Base-by-base conservation (phyloP, 768 basidiomycete species). In the Boletus rufocinnamomeus region DNA sequence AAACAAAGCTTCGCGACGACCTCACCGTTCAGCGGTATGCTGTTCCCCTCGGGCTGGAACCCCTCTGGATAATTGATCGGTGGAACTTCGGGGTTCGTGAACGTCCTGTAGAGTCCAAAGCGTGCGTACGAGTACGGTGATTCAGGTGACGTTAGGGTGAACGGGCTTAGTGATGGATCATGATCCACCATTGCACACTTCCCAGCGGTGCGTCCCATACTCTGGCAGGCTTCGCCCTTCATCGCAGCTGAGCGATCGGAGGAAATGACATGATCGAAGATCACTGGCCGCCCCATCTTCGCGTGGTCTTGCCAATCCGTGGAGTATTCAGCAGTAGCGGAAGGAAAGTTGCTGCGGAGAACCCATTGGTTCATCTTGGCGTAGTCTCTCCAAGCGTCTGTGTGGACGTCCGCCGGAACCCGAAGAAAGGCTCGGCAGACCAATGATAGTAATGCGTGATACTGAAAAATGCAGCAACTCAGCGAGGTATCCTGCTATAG, bases 381-480 rank as follows among this genome's bases (percentile, higher is more conserved):
- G 61, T 95, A 94, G 74, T 97, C 95, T 21, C 92, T 84, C 94
- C 94, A 97, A 64, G 85, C 84, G 62, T 88, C 85, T 14, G 89
- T 73, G 59, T 87, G 88, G 46, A 96, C 0, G 93, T 86, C 9
- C 93, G 83, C 95, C 95, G 96, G 64, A 95, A 84, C 41, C 95
- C 95, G 62, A 93, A 92, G 76, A 91, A 88, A 21, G 95, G 83
- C 69, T 98, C 95, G 5, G 95, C 94, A 34, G 89, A 84, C 84
- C 91, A 95, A 67, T 98, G 94, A 70, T 94, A 96, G 70, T 95
- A 96, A 73, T 96, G 94, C 1, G 89, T 90, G 56, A 96, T 82
- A 74, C 91, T 93, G 48, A 28, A 10, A 52, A 50, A 54, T 6
- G 16, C 1, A 30, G 0, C 10, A 3, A 49, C 4, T 63, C n/a